phyloP scores from a whole-genome alignment of 768 basidiomycete species.

The Mycena capillaripes region DNA sequence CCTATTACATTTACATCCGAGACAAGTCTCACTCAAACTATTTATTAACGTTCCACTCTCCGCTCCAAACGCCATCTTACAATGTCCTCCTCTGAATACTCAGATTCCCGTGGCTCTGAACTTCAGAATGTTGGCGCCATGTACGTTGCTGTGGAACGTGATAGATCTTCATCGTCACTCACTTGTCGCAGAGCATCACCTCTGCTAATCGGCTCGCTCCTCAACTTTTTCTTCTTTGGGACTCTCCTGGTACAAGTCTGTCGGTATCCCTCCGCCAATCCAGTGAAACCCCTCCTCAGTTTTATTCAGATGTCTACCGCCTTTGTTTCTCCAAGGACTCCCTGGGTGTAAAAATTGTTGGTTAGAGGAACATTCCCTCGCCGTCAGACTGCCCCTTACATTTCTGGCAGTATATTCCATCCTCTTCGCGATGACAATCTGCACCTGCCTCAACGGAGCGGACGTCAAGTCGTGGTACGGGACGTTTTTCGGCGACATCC shows the following conservation, averaged over 20 bases:
- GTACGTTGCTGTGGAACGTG: too few relatives aligned
- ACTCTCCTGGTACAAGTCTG: constrained; percentile 20
- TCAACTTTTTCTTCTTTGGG: constrained; percentile 21
- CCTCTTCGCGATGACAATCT: constrained; percentile 5
- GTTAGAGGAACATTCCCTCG: background rate
- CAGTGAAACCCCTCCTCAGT: background rate
- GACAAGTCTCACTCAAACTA: too few relatives aligned
- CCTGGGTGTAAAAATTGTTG: background rate
- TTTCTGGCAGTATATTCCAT: constrained; percentile 13
- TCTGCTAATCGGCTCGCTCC: constrained; percentile 24
- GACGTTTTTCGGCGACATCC: constrained; percentile 11
- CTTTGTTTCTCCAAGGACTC: constrained; percentile 14
- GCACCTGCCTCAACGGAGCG: constrained; percentile 11
- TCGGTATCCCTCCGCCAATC: background rate
- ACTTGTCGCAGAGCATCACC: constrained; percentile 7
- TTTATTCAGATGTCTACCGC: constrained; percentile 12
- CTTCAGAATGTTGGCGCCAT: too few relatives aligned
- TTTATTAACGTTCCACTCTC: too few relatives aligned
- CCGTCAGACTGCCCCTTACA: background rate
- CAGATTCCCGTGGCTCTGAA: too few relatives aligned
- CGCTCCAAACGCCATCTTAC: too few relatives aligned
- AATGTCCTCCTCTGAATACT: too few relatives aligned
- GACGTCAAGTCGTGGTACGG: constrained; percentile 23
- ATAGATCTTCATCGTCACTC: too few relatives aligned
- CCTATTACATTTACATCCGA: too few relatives aligned